These are phyloP conservation scores for Kodamaea plutei DNA, from an alignment of 1,139 yeast genomes.

Conservation along the genomic window DNA sequence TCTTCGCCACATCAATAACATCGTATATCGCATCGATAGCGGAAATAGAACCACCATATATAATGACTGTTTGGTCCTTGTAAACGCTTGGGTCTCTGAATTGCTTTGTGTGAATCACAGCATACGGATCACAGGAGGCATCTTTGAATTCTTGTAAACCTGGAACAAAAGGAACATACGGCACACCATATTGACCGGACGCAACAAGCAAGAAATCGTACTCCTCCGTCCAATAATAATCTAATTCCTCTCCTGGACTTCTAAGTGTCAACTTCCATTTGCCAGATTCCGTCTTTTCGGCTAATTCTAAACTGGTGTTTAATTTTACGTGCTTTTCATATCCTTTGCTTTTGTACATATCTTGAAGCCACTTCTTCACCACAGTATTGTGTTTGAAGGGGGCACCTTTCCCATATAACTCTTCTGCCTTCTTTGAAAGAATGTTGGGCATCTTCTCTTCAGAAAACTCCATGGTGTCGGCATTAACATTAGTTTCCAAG, in stretches of 20 bases:
- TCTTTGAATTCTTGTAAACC: slow-evolving; percentile 41
- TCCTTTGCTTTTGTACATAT: slow-evolving; percentile 16
- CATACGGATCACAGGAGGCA: slow-evolving; percentile 16
- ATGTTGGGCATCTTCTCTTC: slow-evolving; percentile 13
- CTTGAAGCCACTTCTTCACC: slow-evolving; percentile 15
- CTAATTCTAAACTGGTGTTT: slow-evolving; percentile 13
- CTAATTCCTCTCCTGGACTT: slow-evolving; percentile 11
- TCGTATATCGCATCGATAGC: slow-evolving; percentile 16
- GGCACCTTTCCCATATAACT: too few species aligned
- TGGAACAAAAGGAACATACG: slow-evolving; percentile 39
- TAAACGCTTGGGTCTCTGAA: slow-evolving; percentile 18
- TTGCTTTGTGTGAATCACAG: slow-evolving; percentile 14
- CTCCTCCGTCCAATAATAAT: slow-evolving; percentile 13
- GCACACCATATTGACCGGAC: slow-evolving; percentile 46
- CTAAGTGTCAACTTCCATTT: slow-evolving; percentile 16
- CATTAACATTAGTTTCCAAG: slow-evolving; percentile 16
- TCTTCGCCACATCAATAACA: slow-evolving; percentile 11
- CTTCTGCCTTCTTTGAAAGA: slow-evolving; percentile 12
- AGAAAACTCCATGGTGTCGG: slow-evolving; percentile 14
- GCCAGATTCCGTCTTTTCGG: slow-evolving; percentile 11
- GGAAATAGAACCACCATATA: slow-evolving; percentile 31
- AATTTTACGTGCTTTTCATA: slow-evolving; percentile 19
- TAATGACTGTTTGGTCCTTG: slow-evolving; percentile 35
- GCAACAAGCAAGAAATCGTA: slow-evolving; percentile 47
- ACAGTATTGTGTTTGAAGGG: slow-evolving; percentile 13